A percentile compares a stretch with the other conserved stretches of the same genome.
Conservation (phyloP, 192 early-diverging fungal species). For the Podila epicladia region DNA sequence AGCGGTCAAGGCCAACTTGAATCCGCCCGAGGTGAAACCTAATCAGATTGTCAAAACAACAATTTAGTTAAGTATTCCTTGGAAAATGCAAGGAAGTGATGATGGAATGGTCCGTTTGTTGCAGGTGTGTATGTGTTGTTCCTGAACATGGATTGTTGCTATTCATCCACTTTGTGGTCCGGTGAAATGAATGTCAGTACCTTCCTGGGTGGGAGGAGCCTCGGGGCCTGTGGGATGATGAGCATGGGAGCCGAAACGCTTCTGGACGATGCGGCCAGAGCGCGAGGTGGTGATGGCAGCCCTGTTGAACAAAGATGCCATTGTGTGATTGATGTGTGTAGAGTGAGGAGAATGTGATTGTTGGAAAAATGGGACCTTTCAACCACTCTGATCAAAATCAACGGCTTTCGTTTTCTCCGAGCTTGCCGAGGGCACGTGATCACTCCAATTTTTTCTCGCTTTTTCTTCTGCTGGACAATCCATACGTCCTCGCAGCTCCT, state of each 20-base stretch:
- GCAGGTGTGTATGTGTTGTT: too few species aligned
- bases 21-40: constrained; percentile 45
- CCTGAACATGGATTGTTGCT: too few species aligned
- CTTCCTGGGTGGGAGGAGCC: constrained; percentile 46
- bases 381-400: not conserved
- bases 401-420: too few species aligned
- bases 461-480: too few species aligned
- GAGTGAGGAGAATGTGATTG: not conserved
- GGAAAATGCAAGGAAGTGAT: not conserved
- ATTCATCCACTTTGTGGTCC: too few species aligned
- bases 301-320: constrained; percentile 45
- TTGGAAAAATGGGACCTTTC: not conserved
- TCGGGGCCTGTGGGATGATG: constrained; percentile 34
- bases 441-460: too few species aligned
- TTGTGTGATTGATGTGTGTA: not conserved
- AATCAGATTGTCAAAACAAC: constrained; percentile 3
- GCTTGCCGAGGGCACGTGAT: too few species aligned
- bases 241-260: constrained; percentile 48
- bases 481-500: too few species aligned
- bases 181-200: constrained; percentile 8
- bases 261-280: constrained; percentile 44
- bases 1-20: constrained; percentile 39
- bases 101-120: too few species aligned
- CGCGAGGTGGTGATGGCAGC: constrained; percentile 43
- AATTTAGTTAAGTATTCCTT: not conserved